phyloP scores from a whole-genome alignment of 257 asterid genomes.

The Petrea volubilis region DNA sequence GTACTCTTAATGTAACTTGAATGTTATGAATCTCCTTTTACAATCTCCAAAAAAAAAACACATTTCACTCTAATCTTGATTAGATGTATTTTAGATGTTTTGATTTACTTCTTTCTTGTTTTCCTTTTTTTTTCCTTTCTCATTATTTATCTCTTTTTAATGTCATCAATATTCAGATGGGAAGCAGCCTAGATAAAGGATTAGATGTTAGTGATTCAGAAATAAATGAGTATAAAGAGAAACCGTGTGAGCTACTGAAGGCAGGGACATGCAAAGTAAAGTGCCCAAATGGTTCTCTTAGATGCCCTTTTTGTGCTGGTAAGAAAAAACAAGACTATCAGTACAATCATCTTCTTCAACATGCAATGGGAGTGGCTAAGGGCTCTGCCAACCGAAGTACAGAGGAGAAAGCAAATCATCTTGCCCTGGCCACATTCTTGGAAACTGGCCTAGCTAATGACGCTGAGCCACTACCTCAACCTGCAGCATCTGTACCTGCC shows the following conservation, averaged over 20 bases:
- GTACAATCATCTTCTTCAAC: slow-evolving; percentile 78
- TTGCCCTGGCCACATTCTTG: slow-evolving; percentile 65
- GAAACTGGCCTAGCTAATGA: slow-evolving; percentile 50
- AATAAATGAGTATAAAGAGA: slow-evolving; percentile 71
- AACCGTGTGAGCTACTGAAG: slow-evolving; percentile 69
- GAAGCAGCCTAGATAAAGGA: slow-evolving; percentile 72
- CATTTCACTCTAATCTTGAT: background rate
- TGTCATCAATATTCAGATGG: slow-evolving; percentile 49
- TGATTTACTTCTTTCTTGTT: background rate
- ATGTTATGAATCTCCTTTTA: too few species aligned
- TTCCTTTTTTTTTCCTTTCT: background rate
- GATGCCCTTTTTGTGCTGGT: slow-evolving; percentile 96
- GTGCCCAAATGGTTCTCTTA: slow-evolving; percentile 74
- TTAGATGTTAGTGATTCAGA: slow-evolving; percentile 87
- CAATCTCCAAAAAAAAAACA: too few species aligned
- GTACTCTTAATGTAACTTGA: too few species aligned
- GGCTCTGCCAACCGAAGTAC: slow-evolving; percentile 65
- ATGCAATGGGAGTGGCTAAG: slow-evolving; percentile 79
- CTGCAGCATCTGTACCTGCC: slow-evolving; percentile 33
- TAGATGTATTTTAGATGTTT: slow-evolving; percentile 9
- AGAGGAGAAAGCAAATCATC: slow-evolving; percentile 74
- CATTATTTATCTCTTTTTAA: background rate
- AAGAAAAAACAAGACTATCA: slow-evolving; percentile 90
- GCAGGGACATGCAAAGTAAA: slow-evolving; percentile 66
- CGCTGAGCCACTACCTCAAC: slow-evolving; percentile 59